A percentile compares a stretch with the other conserved stretches of the same genome.
phyloP scores from a whole-genome alignment of 257 asterid genomes.

The Solanum okadae region DNA sequence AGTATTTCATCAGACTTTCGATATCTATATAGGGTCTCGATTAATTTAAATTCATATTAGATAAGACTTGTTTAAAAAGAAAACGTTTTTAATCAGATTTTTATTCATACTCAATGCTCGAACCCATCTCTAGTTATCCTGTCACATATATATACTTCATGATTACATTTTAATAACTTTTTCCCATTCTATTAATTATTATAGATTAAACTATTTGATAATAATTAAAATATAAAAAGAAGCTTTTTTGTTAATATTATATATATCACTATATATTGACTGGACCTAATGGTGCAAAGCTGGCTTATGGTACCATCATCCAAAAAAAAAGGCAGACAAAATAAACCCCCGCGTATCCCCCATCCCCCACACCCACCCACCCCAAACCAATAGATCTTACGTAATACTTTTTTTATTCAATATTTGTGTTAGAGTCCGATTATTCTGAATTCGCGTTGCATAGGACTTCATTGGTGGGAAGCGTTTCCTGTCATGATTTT shows the following conservation, averaged over 20 bases:
- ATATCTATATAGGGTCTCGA: accelerated
- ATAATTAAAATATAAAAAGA: neutral
- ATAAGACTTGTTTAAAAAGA: accelerated
- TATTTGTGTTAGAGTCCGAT: too few relatives aligned
- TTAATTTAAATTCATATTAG: accelerated
- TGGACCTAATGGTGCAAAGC: neutral
- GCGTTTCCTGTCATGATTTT: too few relatives aligned
- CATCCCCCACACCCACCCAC: neutral
- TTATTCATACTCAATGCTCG: neutral
- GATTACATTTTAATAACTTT: neutral
- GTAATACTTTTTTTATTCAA: accelerated
- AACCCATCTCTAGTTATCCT: neutral
- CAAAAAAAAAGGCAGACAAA: neutral
- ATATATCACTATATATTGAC: neutral
- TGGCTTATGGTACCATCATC: neutral
- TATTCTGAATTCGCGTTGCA: too few relatives aligned
- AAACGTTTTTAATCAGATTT: accelerated
- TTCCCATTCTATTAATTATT: neutral
- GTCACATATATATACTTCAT: neutral
- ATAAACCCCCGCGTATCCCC: neutral
- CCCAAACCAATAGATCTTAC: neutral
- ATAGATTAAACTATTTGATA: neutral
- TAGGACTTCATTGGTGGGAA: too few relatives aligned
- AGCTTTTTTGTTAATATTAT: neutral
- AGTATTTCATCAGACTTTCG: neutral